A percentile compares a stretch with the other conserved stretches of the same genome.
Conservation (phyloP, 1,284 basidiomycete species). For the Marasmius fiardii region DNA sequence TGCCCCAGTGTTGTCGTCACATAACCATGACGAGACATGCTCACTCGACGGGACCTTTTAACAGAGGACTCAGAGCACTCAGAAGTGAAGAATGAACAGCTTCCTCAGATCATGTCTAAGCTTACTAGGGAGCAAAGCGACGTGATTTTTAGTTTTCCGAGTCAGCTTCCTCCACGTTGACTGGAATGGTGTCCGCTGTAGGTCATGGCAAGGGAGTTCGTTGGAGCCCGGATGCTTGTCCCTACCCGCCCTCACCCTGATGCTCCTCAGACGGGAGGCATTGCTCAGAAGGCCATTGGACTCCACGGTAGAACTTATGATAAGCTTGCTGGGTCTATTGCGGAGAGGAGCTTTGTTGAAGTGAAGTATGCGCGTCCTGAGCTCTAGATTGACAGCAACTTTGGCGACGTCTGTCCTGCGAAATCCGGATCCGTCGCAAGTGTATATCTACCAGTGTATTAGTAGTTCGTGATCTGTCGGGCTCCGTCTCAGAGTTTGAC, state of each 20-base stretch:
- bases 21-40: background rate
- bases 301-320: background rate
- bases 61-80: conserved; percentile 23
- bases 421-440: too few species aligned
- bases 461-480: too few species aligned
- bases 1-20: background rate
- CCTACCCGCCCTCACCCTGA: background rate
- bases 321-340: background rate
- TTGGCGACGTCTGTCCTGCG: too few species aligned
- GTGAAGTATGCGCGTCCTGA: background rate
- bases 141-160: too few species aligned
- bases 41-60: background rate
- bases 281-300: background rate
- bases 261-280: background rate
- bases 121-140: conserved; percentile 21
- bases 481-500: too few species aligned
- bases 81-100: conserved; percentile 20
- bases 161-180: too few species aligned
- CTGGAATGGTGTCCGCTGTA: background rate
- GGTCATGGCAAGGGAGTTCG: background rate
- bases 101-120: conserved; percentile 16
- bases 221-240: background rate
- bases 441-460: too few species aligned
- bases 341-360: background rate
- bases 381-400: too few species aligned